Percentiles rank a stretch among this genome's conserved stretches.
Conservation (phyloP, 768 basidiomycete species). For the Fomitopsis serialis region DNA sequence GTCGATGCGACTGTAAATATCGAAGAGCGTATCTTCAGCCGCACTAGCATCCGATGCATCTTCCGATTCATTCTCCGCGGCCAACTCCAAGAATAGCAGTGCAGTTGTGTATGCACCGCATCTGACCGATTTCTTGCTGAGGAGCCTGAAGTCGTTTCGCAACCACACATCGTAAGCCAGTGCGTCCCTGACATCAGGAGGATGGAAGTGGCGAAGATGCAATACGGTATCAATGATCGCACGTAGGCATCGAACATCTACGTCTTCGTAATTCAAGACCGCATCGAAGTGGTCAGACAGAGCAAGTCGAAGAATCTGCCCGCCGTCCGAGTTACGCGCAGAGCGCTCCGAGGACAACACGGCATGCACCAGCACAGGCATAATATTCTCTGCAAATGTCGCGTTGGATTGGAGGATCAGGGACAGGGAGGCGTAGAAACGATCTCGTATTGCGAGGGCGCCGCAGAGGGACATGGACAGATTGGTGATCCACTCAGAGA, state of each 20-base stretch:
- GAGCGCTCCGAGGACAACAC: slow-evolving; percentile 38
- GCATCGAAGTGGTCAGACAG: slow-evolving; percentile 52
- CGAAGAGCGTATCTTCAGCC: slow-evolving; percentile 74
- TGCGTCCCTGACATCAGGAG: slow-evolving; percentile 30
- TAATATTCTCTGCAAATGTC: slow-evolving; percentile 55
- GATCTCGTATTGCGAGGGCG: slow-evolving; percentile 44
- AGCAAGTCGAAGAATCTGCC: slow-evolving; percentile 4
- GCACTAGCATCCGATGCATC: slow-evolving; percentile 23
- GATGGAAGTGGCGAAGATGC: slow-evolving; percentile 69
- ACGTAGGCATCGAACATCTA: slow-evolving; percentile 39
- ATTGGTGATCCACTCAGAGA: slow-evolving; percentile 56
- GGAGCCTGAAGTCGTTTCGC: slow-evolving; percentile 61
- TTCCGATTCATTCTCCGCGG: slow-evolving; percentile 41
- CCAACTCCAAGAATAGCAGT: slow-evolving; percentile 83
- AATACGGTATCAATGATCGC: slow-evolving; percentile 72
- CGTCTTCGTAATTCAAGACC: slow-evolving; percentile 38
- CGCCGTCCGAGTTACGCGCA: slow-evolving; percentile 21
- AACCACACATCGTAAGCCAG: slow-evolving; percentile 80
- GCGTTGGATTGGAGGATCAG: slow-evolving; percentile 51
- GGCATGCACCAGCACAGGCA: slow-evolving; percentile 75
- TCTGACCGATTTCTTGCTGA: slow-evolving; percentile 66
- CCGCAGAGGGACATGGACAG: slow-evolving; percentile 55
- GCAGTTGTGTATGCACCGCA: slow-evolving; percentile 89
- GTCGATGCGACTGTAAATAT: slow-evolving; percentile 92
- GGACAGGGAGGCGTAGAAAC: slow-evolving; percentile 66